phyloP scores from a whole-genome alignment of 2,329 filamentous ascomycete genomes.

The Helotiales sp. region DNA sequence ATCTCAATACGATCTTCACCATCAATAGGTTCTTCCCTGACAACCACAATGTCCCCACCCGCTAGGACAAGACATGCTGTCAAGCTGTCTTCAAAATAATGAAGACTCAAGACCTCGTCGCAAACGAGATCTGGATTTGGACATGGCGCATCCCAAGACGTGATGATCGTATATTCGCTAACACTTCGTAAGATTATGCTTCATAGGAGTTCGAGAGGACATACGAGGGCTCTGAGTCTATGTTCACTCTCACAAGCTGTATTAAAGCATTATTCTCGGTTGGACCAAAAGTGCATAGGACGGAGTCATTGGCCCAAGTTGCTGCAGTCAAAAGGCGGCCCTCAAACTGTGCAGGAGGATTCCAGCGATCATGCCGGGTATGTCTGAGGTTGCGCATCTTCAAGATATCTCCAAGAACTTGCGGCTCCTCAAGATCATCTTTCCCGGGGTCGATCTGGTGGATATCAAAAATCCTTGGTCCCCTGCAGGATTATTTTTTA shows the following conservation, averaged over 20 bases:
- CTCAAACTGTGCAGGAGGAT: conserved; percentile 49
- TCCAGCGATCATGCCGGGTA: conserved; percentile 68
- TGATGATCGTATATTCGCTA: conserved; percentile 50
- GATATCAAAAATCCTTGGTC: conserved; percentile 7
- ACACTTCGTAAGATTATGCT: conserved; percentile 32
- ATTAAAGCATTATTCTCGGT: conserved; percentile 68
- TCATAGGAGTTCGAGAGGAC: conserved; percentile 40
- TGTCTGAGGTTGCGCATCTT: conserved; percentile 87
- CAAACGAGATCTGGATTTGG: conserved; percentile 72
- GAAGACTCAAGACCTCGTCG: conserved; percentile 76
- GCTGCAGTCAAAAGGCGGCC: conserved; percentile 67
- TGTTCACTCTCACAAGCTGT: conserved; percentile 62
- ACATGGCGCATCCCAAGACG: conserved; percentile 86
- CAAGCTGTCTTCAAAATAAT: conserved; percentile 80
- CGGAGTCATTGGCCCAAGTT: conserved; percentile 80
- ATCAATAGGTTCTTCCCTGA: conserved; percentile 67
- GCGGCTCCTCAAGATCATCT: conserved; percentile 7
- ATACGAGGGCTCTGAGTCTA: conserved; percentile 40
- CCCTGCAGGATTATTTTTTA: conserved; percentile 11
- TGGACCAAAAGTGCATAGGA: conserved; percentile 85
- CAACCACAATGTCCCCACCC: conserved; percentile 86
- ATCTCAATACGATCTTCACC: conserved; percentile 87
- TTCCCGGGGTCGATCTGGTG: conserved; percentile 6
- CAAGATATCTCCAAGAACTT: background rate
- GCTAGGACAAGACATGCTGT: conserved; percentile 82